Conservation (phyloP, 2,329 filamentous ascomycete species). For the Trichoderma simmonsii region DNA sequence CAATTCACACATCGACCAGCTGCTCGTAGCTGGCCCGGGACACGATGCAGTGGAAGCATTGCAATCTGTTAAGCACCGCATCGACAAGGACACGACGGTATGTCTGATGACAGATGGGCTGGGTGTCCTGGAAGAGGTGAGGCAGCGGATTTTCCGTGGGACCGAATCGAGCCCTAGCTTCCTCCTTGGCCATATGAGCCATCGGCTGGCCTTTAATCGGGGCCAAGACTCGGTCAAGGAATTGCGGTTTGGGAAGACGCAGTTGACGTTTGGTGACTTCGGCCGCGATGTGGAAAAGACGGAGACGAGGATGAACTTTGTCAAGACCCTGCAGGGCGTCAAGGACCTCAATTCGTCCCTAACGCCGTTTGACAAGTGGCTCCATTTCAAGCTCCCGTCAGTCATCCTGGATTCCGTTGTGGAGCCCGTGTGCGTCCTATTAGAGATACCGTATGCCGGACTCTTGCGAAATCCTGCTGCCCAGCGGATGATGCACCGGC, state of each 20-base stretch:
- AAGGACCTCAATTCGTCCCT: constrained; percentile 25
- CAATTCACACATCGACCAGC: constrained; percentile 60
- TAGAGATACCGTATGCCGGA: constrained; percentile 72
- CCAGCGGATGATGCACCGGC: constrained; percentile 62
- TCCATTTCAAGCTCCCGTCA: constrained; percentile 73
- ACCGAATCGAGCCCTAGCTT: constrained; percentile 65
- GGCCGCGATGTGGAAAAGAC: constrained; percentile 22
- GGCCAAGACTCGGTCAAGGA: constrained; percentile 40
- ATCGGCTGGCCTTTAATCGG: constrained; percentile 44
- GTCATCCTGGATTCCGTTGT: constrained; percentile 73
- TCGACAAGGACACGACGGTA: constrained; percentile 68
- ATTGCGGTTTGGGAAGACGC: constrained; percentile 31
- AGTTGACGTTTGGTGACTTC: constrained; percentile 29
- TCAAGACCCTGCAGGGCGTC: constrained; percentile 23
- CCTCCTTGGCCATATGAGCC: constrained; percentile 62
- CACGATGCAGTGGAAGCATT: constrained; percentile 59
- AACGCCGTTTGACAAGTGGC: constrained; percentile 43
- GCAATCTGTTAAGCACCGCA: constrained; percentile 57
- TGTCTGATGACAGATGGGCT: constrained; percentile 79
- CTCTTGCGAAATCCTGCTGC: constrained; percentile 66
- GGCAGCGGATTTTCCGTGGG: constrained; percentile 66
- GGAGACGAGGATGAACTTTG: constrained; percentile 24
- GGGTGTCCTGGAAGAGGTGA: constrained; percentile 77
- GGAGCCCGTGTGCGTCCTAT: constrained; percentile 75
- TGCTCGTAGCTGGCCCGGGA: constrained; percentile 61